Percentiles rank a stretch among this genome's conserved stretches.
Evolutionary conservation across 768 basidiomycete genomes (phyloP).

Genomic region (Leccinum pellstonianum): DNA sequence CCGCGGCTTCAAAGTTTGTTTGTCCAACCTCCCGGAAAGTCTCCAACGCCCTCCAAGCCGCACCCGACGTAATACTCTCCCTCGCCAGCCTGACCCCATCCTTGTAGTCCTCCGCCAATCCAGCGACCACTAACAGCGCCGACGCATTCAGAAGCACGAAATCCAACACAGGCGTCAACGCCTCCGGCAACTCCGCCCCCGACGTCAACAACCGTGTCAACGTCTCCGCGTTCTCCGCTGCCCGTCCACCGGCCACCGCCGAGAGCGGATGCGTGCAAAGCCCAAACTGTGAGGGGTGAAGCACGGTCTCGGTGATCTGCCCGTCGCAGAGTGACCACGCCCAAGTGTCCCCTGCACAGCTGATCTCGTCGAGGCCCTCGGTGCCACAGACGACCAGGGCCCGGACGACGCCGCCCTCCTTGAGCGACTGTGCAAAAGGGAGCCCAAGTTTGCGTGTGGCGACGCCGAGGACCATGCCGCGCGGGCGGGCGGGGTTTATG

Average conservation of each 20-base stretch:
- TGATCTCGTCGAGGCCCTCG: constrained; percentile 93
- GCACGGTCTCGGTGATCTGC: constrained; percentile 53
- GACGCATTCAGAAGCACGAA: constrained; percentile 92
- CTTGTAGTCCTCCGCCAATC: constrained; percentile 63
- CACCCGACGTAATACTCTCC: constrained; percentile 56
- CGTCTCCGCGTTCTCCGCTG: constrained; percentile 76
- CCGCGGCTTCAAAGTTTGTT: background rate
- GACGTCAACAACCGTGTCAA: constrained; percentile 64
- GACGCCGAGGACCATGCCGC: constrained; percentile 90
- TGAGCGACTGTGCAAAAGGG: constrained; percentile 75
- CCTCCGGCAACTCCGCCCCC: constrained; percentile 52
- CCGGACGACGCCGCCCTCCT: constrained; percentile 70
- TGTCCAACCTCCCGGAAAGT: constrained; percentile 46
- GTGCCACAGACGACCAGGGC: constrained; percentile 93
- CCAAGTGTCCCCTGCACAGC: constrained; percentile 86
- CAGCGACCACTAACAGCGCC: constrained; percentile 83
- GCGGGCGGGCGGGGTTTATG: constrained; percentile 86
- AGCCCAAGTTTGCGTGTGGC: constrained; percentile 77
- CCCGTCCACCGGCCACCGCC: constrained; percentile 70
- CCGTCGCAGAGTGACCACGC: constrained; percentile 81
- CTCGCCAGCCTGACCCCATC: constrained; percentile 71
- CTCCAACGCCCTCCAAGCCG: constrained; percentile 57
- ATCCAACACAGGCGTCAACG: constrained; percentile 65
- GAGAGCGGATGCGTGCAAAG: constrained; percentile 65
- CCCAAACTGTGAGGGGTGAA: constrained; percentile 79